Conservation (phyloP, 345 rosid species). For the Leavenworthia alabamica region DNA sequence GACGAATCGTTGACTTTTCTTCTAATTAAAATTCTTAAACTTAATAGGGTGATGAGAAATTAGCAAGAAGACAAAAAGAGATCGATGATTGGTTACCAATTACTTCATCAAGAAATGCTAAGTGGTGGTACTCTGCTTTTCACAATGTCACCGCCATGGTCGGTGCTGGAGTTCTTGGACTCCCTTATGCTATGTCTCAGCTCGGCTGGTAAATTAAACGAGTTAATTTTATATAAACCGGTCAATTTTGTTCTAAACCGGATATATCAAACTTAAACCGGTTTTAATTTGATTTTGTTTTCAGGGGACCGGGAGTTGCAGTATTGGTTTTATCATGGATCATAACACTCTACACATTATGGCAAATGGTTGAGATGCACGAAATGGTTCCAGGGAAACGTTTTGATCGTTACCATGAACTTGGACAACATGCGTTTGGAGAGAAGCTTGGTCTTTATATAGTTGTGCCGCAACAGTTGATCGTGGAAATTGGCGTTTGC, state of each 20-base stretch:
- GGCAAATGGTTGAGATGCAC: slow-evolving; percentile 95
- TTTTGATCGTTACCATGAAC: slow-evolving; percentile 75
- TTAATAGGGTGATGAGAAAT: slow-evolving; percentile 24
- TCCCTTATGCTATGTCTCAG: slow-evolving; percentile 68
- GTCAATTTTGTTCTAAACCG: background rate
- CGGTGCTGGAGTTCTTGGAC: slow-evolving; percentile 75
- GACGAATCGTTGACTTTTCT: background rate
- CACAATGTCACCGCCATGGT: slow-evolving; percentile 93
- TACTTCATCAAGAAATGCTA: slow-evolving; percentile 65
- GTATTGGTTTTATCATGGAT: slow-evolving; percentile 24
- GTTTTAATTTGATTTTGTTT: background rate
- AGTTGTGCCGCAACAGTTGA: slow-evolving; percentile 73
- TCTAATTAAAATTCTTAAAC: background rate
- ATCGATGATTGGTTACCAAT: slow-evolving; percentile 67
- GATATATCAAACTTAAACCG: background rate
- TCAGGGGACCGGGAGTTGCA: slow-evolving; percentile 29
- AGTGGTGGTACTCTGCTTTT: slow-evolving; percentile 81
- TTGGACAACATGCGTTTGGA: slow-evolving; percentile 74
- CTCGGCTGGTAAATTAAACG: slow-evolving; percentile 53
- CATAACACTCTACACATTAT: slow-evolving; percentile 41
- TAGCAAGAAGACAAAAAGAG: slow-evolving; percentile 44
- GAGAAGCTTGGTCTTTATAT: slow-evolving; percentile 75
- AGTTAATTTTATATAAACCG: background rate
- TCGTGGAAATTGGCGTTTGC: slow-evolving; percentile 58
- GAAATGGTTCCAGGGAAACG: slow-evolving; percentile 71